Conservation (phyloP, 495 filamentous ascomycete genomes). For the Pyronema omphalodes region DNA sequence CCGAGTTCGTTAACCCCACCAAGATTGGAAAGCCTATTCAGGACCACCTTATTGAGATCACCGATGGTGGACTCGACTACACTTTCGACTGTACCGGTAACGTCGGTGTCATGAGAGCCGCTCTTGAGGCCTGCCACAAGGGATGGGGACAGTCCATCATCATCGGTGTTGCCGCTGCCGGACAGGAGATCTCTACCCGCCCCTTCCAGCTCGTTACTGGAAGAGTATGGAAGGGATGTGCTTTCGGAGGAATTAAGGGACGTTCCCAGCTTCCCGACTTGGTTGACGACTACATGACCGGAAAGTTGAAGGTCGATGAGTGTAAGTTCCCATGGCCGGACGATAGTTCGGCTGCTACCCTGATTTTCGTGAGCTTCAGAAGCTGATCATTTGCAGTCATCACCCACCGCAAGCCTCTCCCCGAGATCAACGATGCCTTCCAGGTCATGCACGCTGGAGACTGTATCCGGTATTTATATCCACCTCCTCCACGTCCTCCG, state of each 20-base stretch:
- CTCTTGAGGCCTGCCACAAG: conserved; percentile 96
- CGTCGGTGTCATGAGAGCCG: conserved; percentile 85
- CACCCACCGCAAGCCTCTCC: conserved; percentile 72
- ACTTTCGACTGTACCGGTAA: conserved; percentile 99
- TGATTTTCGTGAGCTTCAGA: background rate
- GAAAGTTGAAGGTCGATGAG: conserved; percentile 92
- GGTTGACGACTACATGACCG: conserved; percentile 75
- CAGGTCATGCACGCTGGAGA: conserved; percentile 88
- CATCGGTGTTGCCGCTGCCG: conserved; percentile 92
- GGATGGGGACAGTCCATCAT: conserved; percentile 97
- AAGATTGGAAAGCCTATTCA: conserved; percentile 57
- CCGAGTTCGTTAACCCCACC: conserved; percentile 88
- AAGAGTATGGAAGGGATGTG: conserved; percentile 92
- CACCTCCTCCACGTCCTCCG: background rate
- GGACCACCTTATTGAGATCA: conserved; percentile 88
- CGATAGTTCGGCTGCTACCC: background rate
- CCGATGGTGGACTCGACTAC: conserved; percentile 97
- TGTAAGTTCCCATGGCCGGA: conserved; percentile 25
- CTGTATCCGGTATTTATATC: conserved; percentile 62
- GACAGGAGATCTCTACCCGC: conserved; percentile 88
- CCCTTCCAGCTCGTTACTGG: conserved; percentile 98
- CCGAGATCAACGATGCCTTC: conserved; percentile 74
- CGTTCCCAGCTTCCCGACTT: conserved; percentile 77
- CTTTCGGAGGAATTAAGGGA: conserved; percentile 96
- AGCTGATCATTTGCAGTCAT: conserved; percentile 37